phyloP scores from a whole-genome alignment of 768 basidiomycete genomes.

The Lentinula detonsa region DNA sequence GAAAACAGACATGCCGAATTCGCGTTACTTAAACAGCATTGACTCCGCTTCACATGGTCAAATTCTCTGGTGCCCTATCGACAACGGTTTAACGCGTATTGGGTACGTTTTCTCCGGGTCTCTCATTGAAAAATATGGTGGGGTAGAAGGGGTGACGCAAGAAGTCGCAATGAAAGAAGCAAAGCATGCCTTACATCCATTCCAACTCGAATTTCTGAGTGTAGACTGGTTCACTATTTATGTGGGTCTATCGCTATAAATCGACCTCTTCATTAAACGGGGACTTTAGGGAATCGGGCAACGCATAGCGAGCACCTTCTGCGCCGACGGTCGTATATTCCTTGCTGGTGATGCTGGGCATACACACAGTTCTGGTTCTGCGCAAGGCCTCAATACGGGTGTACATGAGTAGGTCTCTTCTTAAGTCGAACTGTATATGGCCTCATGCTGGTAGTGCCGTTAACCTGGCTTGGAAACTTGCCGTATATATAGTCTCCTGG shows the following conservation, averaged over 20 bases:
- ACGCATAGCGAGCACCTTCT: conserved; percentile 9
- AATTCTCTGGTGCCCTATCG: conserved; percentile 12
- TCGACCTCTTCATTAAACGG: background rate
- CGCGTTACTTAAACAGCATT: conserved; percentile 8
- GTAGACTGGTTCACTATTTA: conserved; percentile 14
- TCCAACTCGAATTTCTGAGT: conserved; percentile 9
- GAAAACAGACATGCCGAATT: conserved; percentile 11
- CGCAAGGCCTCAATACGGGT: conserved; percentile 12
- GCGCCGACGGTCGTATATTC: conserved; percentile 6
- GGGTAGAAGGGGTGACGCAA: conserved; percentile 8
- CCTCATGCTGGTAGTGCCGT: conserved; percentile 3
- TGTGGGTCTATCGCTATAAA: background rate
- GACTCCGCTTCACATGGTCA: conserved; percentile 10
- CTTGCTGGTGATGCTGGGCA: conserved; percentile 12
- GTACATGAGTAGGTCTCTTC: conserved; percentile 7
- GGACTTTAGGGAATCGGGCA: conserved; percentile 9
- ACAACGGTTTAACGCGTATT: conserved; percentile 11
- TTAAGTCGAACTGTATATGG: background rate
- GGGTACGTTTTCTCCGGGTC: conserved; percentile 8
- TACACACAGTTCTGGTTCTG: conserved; percentile 10
- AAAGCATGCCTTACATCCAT: conserved; percentile 11
- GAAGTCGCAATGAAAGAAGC: conserved; percentile 8
- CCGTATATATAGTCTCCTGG: background rate
- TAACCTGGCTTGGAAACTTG: conserved; percentile 12
- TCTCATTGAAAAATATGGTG: conserved; percentile 5